Evolutionary conservation across 108 stramenopile genomes (phyloP), one percentile per base, ranked within the genome.

Genomic region (Nitzschia sp.): DNA sequence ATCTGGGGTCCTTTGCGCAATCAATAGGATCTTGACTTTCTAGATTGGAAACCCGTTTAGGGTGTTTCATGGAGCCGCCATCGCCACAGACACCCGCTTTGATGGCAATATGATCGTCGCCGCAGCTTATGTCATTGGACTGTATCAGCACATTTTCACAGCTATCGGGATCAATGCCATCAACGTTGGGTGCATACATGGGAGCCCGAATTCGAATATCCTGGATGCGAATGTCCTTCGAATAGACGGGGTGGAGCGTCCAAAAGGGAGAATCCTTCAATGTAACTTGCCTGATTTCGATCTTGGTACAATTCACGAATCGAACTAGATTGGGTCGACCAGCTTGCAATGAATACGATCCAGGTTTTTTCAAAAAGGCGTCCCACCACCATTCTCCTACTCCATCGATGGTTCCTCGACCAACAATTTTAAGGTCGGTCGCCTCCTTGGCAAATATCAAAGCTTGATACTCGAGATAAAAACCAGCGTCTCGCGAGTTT

Each of bases 71-170:
- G 9, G 38, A 13, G 13, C 38, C 38, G 1, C 38, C 30, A 45
- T 56, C 32, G 23, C 77, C 66, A 69, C 71, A 72, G 5, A 29
- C 1, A 21, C 77, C 77, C 2, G 72, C 42, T 63, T 74, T 74
- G 32, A 79, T 51, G 21, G 78, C 67, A 58, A 79, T 68, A 55
- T 72, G 72, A 51, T 79, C 78, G 47, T 79, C 78, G 2, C 78
- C 78, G 45, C 59, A 63, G 31, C 58, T 48, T 8, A 75, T 46
- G 64, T 70, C 69, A 23, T 70, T 71, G 46, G 68, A 26, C 47
- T 71, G 63, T 19, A 79, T 62, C 13, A 74, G 17, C 11, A 79
- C 78, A 64, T 79, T 68, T 25, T 25, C 17, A 21, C 35, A 79
- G 27, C 34, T 38, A 18, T 79, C 78, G 9, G 73, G 72, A 49